A percentile compares a stretch with the other conserved stretches of the same genome.
Conservation (phyloP, 768 basidiomycete species). For the Cystobasidium tubakii region DNA sequence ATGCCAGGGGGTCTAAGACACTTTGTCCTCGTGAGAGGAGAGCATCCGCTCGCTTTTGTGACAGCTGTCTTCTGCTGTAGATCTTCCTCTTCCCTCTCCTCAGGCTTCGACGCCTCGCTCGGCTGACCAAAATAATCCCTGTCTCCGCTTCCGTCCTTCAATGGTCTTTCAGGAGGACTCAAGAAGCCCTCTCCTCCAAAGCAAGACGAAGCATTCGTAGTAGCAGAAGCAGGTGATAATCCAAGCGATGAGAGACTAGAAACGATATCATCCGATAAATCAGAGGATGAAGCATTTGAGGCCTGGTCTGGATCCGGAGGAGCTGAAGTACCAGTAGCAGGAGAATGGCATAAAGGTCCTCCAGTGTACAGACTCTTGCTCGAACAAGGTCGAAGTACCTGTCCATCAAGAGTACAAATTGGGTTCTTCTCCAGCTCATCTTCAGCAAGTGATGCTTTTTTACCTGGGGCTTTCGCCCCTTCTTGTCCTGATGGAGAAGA, state of each 20-base stretch:
- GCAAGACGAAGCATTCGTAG: background rate
- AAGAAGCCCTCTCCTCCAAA: background rate
- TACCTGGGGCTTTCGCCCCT: background rate
- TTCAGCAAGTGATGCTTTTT: background rate
- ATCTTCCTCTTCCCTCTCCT: background rate
- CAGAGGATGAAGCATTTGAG: background rate
- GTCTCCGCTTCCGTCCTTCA: background rate
- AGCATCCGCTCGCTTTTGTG: background rate
- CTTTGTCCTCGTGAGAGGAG: background rate
- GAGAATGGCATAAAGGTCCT: background rate
- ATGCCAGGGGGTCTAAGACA: background rate
- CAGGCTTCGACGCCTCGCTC: background rate
- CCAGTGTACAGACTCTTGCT: slow-evolving; percentile 8
- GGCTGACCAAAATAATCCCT: background rate
- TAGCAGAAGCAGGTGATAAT: background rate
- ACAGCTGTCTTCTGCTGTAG: background rate
- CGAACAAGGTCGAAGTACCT: background rate
- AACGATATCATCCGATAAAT: slow-evolving; percentile 6
- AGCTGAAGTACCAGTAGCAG: background rate
- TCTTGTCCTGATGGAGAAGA: background rate
- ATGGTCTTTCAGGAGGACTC: background rate
- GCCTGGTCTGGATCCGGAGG: background rate
- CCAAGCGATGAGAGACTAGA: background rate
- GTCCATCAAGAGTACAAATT: background rate
- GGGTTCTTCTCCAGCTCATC: background rate